phyloP scores from a whole-genome alignment of 441 rosid species.

The Erodium texanum region DNA sequence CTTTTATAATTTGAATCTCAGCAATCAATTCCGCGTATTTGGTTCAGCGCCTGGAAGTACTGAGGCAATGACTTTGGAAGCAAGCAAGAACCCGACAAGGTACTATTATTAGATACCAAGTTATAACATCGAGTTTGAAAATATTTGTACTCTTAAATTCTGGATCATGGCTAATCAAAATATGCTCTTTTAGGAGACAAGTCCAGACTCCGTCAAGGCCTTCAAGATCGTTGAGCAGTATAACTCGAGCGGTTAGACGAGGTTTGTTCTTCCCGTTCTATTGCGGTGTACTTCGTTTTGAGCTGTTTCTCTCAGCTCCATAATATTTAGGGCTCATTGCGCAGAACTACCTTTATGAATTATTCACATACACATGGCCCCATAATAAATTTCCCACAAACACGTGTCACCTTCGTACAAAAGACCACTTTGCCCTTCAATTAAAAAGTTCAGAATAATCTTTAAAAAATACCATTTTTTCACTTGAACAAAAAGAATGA shows the following conservation, averaged over 20 bases:
- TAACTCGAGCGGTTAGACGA: conserved; percentile 77
- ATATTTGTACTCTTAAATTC: neutral
- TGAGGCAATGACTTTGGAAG: conserved; percentile 77
- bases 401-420: too few relatives aligned
- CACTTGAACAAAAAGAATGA: too few relatives aligned
- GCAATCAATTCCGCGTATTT: conserved; percentile 87
- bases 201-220: conserved; percentile 69
- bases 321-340: too few relatives aligned
- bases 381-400: too few relatives aligned
- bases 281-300: neutral
- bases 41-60: conserved; percentile 58
- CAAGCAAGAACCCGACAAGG: conserved; percentile 97
- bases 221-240: conserved; percentile 69
- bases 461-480: too few relatives aligned
- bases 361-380: too few relatives aligned
- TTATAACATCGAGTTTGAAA: neutral
- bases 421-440: too few relatives aligned
- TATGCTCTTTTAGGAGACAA: conserved; percentile 51
- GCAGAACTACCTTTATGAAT: too few relatives aligned
- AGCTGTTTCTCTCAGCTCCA: neutral
- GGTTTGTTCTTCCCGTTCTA: conserved; percentile 29
- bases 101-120: conserved; percentile 16
- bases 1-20: conserved; percentile 24
- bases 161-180: conserved; percentile 7
- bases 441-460: too few relatives aligned